Base-by-base conservation (phyloP, 768 basidiomycete genomes). In the Brasilioporus rufonigricans region DNA sequence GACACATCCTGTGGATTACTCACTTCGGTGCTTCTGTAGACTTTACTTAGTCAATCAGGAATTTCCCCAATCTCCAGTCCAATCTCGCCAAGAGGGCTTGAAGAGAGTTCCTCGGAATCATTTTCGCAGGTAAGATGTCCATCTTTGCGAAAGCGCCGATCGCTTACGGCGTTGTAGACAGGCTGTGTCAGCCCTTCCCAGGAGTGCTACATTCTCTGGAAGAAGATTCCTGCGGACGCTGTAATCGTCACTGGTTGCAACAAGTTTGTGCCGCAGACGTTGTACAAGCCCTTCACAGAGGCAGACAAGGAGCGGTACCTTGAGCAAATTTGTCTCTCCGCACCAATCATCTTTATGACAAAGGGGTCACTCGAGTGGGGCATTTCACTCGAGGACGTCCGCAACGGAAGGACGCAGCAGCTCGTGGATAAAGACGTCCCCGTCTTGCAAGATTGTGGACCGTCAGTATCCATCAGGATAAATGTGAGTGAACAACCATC, bases 271-370 rank as follows among this genome's bases (percentile, higher is more conserved):
- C 87, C 85, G 9, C 88, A 90, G 65, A 72, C 61, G 31, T 80
- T 86, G 71, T 90, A 89, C 66, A 80, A 77, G 60, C 87, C 88
- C 4, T 81, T 84, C 64, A 89, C 86, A 3, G 81, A 80, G 44
- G 83, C 84, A 61, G 87, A 89, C 64, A 78, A 83, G 32, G 80
- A 81, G 35, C 82, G 86, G 43, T 90, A 89, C 59, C 85, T 89
- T 19, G 84, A 89, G 57, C 83, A 82, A 59, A 81, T 83, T 27
- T 65, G 75, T 2, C 75, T 89, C 44, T 85, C 84, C 54, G 64
- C 62, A 1, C 85, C 86, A 2, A 83, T 89, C 53, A 75, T 79
- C 59, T 90, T 89, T 63, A 74, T 73, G 69, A 76, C 76, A 49
- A 73, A 79, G 44, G 70, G 76, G 44, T 80, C 83, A 8, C 61